Evolutionary conservation across 2,329 filamentous ascomycete species (phyloP).

Genomic region (Emmonsiellopsis sp.): DNA sequence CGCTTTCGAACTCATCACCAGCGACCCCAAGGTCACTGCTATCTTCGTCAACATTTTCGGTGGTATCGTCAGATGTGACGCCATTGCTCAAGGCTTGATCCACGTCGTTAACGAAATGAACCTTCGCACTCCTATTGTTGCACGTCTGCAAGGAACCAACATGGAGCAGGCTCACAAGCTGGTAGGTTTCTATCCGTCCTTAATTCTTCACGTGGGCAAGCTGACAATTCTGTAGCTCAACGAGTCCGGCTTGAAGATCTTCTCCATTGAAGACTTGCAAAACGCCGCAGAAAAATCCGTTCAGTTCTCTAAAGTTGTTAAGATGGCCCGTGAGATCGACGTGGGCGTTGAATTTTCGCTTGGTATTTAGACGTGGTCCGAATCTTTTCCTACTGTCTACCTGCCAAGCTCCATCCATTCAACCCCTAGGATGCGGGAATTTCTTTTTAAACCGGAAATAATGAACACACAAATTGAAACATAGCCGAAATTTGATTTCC

Average conservation of each 20-base stretch:
- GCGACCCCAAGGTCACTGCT: conserved; percentile 93
- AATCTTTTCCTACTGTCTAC: background rate
- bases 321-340: conserved; percentile 96
- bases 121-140: conserved; percentile 93
- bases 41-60: conserved; percentile 99
- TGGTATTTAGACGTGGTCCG: conserved; percentile 60
- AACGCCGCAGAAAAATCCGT: conserved; percentile 95
- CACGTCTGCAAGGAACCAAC: conserved; percentile 95
- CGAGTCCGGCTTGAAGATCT: conserved; percentile 98
- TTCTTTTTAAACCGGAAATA: too few species aligned
- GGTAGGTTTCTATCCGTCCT: conserved; percentile 33
- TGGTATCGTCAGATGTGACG: conserved; percentile 95
- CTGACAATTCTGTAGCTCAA: conserved; percentile 53
- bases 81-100: conserved; percentile 92
- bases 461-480: too few species aligned
- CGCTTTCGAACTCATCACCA: conserved; percentile 97
- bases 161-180: conserved; percentile 85
- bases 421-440: too few species aligned
- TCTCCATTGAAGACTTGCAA: conserved; percentile 97
- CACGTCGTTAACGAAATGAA: conserved; percentile 90
- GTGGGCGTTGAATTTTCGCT: conserved; percentile 92
- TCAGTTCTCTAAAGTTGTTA: conserved; percentile 98
- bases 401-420: background rate
- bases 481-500: too few species aligned
- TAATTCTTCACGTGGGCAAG: background rate